Percentiles rank a stretch among this genome's conserved stretches.
These are phyloP conservation scores for Cystobasidiaceae sp. DNA, from an alignment of 1,284 basidiomycete genomes.

Conservation along the genomic window DNA sequence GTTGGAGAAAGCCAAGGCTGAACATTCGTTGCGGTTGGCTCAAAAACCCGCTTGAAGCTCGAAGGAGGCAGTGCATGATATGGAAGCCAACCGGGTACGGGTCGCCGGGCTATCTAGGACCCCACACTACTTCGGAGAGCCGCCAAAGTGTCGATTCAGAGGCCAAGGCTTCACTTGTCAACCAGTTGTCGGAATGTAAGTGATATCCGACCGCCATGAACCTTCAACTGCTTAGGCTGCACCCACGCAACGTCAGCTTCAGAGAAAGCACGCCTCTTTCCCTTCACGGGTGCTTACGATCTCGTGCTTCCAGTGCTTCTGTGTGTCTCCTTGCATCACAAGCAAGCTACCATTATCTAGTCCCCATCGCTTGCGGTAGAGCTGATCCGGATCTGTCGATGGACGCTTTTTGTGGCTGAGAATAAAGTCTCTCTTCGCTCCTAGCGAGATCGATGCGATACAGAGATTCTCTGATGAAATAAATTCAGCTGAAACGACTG, in stretches of 20 bases:
- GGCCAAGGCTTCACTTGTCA: constrained; percentile 27
- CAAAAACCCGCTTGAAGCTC: too few relatives aligned
- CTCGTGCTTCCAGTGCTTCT: constrained; percentile 55
- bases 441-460: constrained; percentile 53
- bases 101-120: too few relatives aligned
- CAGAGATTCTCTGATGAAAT: constrained; percentile 45
- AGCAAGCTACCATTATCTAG: constrained; percentile 52
- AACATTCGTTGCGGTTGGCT: too few relatives aligned
- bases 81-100: too few relatives aligned
- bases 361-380: constrained; percentile 40
- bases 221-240: constrained; percentile 41
- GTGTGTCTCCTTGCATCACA: constrained; percentile 55
- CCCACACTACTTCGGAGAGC: too few relatives aligned
- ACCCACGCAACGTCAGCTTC: neutral
- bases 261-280: neutral
- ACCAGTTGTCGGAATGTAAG: constrained; percentile 51
- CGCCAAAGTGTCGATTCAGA: too few relatives aligned
- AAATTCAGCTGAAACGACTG: constrained; percentile 2
- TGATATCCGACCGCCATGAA: constrained; percentile 49
- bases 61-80: too few relatives aligned
- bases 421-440: constrained; percentile 53
- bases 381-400: constrained; percentile 28
- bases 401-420: constrained; percentile 49
- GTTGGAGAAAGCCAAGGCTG: too few relatives aligned
- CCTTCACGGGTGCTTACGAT: constrained; percentile 39